These are phyloP conservation scores for Suillus placidus DNA, from an alignment of 768 basidiomycete genomes.

Conservation along the genomic window DNA sequence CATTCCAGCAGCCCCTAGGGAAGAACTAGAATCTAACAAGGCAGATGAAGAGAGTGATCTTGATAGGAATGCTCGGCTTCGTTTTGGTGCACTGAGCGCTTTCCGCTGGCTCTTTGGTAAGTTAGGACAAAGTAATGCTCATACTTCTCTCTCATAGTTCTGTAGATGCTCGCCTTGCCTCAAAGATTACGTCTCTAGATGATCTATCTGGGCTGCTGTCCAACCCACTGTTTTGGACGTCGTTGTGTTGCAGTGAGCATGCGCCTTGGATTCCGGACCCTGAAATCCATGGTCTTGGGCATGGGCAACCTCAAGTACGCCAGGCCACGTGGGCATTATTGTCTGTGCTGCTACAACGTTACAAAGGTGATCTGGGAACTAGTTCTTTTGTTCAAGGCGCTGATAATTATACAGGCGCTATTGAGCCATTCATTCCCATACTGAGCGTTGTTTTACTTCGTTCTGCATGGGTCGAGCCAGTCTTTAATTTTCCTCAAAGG, in stretches of 20 bases:
- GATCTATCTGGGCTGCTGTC: conserved; percentile 44
- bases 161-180: conserved; percentile 15
- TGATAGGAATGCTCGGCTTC: conserved; percentile 71
- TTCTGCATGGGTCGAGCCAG: conserved; percentile 73
- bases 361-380: conserved; percentile 42
- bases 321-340: conserved; percentile 71
- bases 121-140: conserved; percentile 22
- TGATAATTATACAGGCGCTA: conserved; percentile 22
- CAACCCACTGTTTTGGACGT: conserved; percentile 63
- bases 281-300: conserved; percentile 54
- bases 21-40: conserved; percentile 30
- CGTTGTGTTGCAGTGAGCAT: conserved; percentile 46
- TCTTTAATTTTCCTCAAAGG: conserved; percentile 75
- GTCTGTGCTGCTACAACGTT: conserved; percentile 41
- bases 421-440: conserved; percentile 40
- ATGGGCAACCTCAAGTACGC: conserved; percentile 70
- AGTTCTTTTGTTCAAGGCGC: conserved; percentile 14
- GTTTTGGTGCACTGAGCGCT: conserved; percentile 69
- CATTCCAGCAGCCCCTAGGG: conserved; percentile 34
- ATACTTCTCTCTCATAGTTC: background rate
- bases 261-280: conserved; percentile 41
- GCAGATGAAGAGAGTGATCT: conserved; percentile 63
- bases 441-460: conserved; percentile 63
- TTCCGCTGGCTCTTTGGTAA: conserved; percentile 65
- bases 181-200: conserved; percentile 17